These are phyloP conservation scores for Fusarium sp. DNA, from an alignment of 2,329 filamentous ascomycete species.

Conservation along the genomic window DNA sequence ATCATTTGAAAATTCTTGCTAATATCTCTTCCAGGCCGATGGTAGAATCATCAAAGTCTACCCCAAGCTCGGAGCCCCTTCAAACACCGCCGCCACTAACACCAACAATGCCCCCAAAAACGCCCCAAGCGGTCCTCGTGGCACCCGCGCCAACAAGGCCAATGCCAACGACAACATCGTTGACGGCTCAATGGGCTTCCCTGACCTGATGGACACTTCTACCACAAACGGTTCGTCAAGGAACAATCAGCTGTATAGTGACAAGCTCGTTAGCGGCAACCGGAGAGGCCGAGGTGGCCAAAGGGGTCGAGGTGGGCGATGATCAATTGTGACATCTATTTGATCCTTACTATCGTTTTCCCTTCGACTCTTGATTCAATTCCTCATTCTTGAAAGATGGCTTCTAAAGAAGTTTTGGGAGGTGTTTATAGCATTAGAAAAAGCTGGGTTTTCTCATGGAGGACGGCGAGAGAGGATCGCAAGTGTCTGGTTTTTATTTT, in stretches of 20 bases:
- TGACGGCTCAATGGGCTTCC: constrained; percentile 70
- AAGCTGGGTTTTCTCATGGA: constrained; percentile 7
- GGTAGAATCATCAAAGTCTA: constrained; percentile 82
- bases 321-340: constrained; percentile 8
- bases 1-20: constrained; percentile 6
- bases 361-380: background rate
- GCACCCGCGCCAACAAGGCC: constrained; percentile 44
- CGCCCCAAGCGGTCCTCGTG: constrained; percentile 53
- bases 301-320: constrained; percentile 46
- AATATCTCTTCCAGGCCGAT: constrained; percentile 70
- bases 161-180: constrained; percentile 59
- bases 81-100: constrained; percentile 39
- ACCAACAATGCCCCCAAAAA: constrained; percentile 47
- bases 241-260: constrained; percentile 66
- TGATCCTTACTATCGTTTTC: background rate
- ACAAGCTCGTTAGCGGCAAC: constrained; percentile 58
- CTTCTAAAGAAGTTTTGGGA: background rate
- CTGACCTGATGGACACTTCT: constrained; percentile 61
- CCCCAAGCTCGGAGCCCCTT: constrained; percentile 68
- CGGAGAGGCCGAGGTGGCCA: constrained; percentile 50
- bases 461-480: constrained; percentile 5
- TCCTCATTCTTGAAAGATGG: background rate
- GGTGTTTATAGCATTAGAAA: constrained; percentile 34
- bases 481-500: constrained; percentile 13
- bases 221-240: constrained; percentile 42